phyloP scores from a whole-genome alignment of 164 flowering plant species.

The Sedum album region DNA sequence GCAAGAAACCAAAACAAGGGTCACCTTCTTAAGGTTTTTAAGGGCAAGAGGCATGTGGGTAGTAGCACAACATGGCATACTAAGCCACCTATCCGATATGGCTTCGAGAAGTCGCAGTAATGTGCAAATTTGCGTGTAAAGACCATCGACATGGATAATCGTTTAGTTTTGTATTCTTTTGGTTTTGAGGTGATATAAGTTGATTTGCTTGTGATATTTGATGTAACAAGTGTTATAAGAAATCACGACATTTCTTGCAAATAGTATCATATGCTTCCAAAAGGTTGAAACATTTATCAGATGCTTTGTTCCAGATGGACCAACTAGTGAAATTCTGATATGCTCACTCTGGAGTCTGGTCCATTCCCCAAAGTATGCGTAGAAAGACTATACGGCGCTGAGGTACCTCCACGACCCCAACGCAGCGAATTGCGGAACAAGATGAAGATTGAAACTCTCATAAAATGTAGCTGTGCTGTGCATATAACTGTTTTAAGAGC shows the following conservation, averaged over 20 bases:
- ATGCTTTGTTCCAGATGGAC: neutral
- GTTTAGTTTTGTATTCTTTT: no score
- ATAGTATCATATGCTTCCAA: neutral
- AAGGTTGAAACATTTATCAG: neutral
- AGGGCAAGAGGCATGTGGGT: neutral
- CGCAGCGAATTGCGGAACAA: neutral
- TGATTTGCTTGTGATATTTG: neutral
- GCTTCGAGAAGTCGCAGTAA: neutral
- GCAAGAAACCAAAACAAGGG: constrained; percentile 1
- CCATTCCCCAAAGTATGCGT: neutral
- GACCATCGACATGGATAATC: neutral
- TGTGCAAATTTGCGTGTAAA: neutral
- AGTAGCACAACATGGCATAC: constrained; percentile 1
- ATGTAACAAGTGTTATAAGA: neutral
- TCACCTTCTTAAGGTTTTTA: neutral
- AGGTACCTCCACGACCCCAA: neutral
- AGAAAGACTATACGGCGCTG: neutral
- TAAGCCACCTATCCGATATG: neutral
- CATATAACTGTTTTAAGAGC: neutral
- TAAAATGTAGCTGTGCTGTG: neutral
- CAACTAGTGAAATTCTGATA: neutral
- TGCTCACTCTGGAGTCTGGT: neutral
- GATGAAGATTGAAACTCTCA: neutral
- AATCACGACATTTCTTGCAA: neutral
- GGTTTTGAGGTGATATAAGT: no score